phyloP scores from a whole-genome alignment of 352 stramenopile species.

The Phytophthora brassicae region DNA sequence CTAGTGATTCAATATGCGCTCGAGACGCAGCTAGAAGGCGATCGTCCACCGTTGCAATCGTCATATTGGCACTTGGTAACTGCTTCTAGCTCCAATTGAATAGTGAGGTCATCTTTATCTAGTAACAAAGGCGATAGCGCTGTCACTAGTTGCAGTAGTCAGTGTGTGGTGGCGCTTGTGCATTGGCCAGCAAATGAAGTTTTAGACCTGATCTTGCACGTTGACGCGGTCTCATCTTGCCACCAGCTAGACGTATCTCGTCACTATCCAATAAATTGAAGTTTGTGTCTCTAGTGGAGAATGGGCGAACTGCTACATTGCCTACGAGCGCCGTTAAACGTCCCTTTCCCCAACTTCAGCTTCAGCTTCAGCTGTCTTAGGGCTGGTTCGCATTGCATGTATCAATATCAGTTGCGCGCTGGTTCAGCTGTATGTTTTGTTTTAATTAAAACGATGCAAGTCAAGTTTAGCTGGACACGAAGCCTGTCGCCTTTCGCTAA shows the following conservation, averaged over 20 bases:
- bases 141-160: not conserved
- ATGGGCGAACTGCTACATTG: constrained; percentile 16
- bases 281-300: constrained; percentile 13
- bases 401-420: not conserved
- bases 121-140: constrained; percentile 1
- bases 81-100: constrained; percentile 3
- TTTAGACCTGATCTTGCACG: constrained; percentile 17
- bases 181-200: constrained; percentile 24
- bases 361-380: constrained; percentile 17
- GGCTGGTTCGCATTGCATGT: not conserved
- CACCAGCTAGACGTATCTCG: constrained; percentile 1
- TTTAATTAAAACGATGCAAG: no score
- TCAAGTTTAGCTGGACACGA: no score
- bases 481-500: not conserved
- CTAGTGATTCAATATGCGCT: constrained; percentile 30
- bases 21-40: constrained; percentile 16
- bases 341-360: not conserved
- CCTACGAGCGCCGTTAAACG: not conserved
- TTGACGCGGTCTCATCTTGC: not conserved
- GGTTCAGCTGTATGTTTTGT: no score
- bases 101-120: constrained; percentile 1
- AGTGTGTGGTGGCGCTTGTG: constrained; percentile 17
- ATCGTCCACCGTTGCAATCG: constrained; percentile 7
- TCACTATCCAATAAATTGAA: constrained; percentile 1
- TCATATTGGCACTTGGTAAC: constrained; percentile 6